Conservation (phyloP, 495 filamentous ascomycete genomes). For the Lentithecium fluviatile region DNA sequence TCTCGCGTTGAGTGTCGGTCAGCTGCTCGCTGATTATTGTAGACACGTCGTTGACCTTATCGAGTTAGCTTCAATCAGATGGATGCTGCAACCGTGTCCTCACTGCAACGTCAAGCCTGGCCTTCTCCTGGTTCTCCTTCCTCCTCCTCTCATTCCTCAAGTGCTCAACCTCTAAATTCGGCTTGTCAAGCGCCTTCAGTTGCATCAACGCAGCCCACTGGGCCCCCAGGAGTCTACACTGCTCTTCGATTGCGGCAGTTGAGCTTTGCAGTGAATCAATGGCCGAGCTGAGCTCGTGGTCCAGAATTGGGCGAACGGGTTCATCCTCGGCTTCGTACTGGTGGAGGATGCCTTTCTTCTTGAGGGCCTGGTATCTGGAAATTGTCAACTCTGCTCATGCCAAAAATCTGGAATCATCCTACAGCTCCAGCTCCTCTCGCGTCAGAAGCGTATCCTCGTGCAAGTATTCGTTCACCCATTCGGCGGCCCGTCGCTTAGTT, state of each 20-base stretch:
- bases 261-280: constrained; percentile 40
- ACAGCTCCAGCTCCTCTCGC: constrained; percentile 43
- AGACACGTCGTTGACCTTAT: constrained; percentile 35
- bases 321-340: constrained; percentile 17
- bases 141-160: constrained; percentile 28
- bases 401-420: constrained; percentile 2
- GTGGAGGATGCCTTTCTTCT: constrained; percentile 22
- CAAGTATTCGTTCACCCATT: constrained; percentile 42
- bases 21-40: constrained; percentile 32
- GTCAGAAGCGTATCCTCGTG: constrained; percentile 37
- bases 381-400: not conserved
- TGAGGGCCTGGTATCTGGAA: constrained; percentile 21
- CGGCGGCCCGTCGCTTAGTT: constrained; percentile 31
- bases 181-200: constrained; percentile 34
- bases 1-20: constrained; percentile 25
- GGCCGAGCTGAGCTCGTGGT: constrained; percentile 39
- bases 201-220: constrained; percentile 40
- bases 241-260: constrained; percentile 41
- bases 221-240: constrained; percentile 39
- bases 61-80: not conserved
- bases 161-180: constrained; percentile 29
- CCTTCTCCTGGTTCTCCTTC: constrained; percentile 37
- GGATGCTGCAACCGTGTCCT: not conserved
- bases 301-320: constrained; percentile 31
- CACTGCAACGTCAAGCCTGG: constrained; percentile 37